These are phyloP conservation scores for Pythium vanterpoolii DNA, from an alignment of 352 stramenopile species.

Conservation along the genomic window DNA sequence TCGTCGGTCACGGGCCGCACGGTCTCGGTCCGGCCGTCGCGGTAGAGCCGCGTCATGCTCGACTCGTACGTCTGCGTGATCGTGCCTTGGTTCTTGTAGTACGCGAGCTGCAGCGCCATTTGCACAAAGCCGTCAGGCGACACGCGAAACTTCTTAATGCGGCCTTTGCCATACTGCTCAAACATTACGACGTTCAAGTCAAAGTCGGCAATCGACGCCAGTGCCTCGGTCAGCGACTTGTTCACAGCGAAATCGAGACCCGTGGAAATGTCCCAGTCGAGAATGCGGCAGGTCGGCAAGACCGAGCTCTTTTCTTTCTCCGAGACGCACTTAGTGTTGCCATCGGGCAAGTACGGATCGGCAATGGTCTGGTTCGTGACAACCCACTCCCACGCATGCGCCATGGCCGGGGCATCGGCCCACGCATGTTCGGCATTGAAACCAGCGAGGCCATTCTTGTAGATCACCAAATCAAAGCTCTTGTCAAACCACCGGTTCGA, in stretches of 20 bases:
- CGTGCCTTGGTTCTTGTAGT: slow-evolving; percentile 90
- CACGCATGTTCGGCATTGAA: slow-evolving; percentile 94
- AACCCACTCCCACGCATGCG: slow-evolving; percentile 80
- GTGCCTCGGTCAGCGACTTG: slow-evolving; percentile 50
- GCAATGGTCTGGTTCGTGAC: slow-evolving; percentile 57
- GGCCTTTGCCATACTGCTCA: slow-evolving; percentile 83
- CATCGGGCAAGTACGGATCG: slow-evolving; percentile 55
- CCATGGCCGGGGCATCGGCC: slow-evolving; percentile 87
- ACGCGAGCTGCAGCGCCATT: slow-evolving; percentile 95
- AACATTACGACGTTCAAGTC: slow-evolving; percentile 89
- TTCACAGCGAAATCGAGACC: slow-evolving; percentile 49
- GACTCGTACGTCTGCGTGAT: slow-evolving; percentile 97
- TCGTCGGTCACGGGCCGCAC: slow-evolving; percentile 89
- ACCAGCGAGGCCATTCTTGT: slow-evolving; percentile 92
- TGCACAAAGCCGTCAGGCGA: slow-evolving; percentile 96
- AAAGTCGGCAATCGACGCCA: slow-evolving; percentile 81
- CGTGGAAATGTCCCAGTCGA: slow-evolving; percentile 62
- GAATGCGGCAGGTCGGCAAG: slow-evolving; percentile 45
- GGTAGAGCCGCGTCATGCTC: slow-evolving; percentile 94
- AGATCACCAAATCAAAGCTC: slow-evolving; percentile 94
- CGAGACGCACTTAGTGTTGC: slow-evolving; percentile 34
- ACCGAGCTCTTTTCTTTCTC: slow-evolving; percentile 47
- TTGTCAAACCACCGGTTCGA: slow-evolving; percentile 98
- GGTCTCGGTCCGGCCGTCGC: slow-evolving; percentile 94
- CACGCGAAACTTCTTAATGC: slow-evolving; percentile 91